Evolutionary conservation across 805 yeast genomes (phyloP).

Genomic region (Candida qinlingensis): DNA sequence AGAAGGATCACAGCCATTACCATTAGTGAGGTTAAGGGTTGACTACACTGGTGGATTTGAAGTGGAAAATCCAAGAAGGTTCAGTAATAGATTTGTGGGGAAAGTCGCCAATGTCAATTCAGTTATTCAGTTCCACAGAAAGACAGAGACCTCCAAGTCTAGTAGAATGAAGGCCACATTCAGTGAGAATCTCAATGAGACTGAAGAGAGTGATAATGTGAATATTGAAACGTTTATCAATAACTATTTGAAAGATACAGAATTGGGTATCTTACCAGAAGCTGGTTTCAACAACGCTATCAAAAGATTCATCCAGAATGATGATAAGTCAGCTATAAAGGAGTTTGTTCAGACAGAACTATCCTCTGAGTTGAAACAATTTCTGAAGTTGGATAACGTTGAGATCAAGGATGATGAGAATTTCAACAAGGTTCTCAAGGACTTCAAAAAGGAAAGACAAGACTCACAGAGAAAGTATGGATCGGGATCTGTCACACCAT

Average conservation of each 20-base stretch:
- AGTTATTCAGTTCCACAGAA: conserved; percentile 65
- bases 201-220: conserved; percentile 37
- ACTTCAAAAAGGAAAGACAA: conserved; percentile 32
- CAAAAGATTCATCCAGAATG: conserved; percentile 68
- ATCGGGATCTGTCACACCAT: conserved; percentile 1
- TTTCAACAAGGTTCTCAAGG: conserved; percentile 39
- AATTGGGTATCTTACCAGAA: conserved; percentile 67
- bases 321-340: conserved; percentile 68
- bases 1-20: conserved; percentile 53
- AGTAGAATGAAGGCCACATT: conserved; percentile 6
- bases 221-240: conserved; percentile 61
- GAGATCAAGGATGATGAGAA: conserved; percentile 31
- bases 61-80: conserved; percentile 84
- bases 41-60: conserved; percentile 90
- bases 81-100: conserved; percentile 87
- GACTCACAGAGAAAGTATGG: conserved; percentile 1
- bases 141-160: conserved; percentile 25
- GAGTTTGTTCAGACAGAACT: conserved; percentile 53
- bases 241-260: conserved; percentile 55
- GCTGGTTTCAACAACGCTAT: conserved; percentile 71
- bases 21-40: conserved; percentile 74
- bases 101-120: conserved; percentile 88
- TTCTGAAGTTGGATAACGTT: conserved; percentile 34
- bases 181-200: conserved; percentile 14
- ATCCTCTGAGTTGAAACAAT: conserved; percentile 17